These are phyloP conservation scores for Lachnum nothofagi DNA, from an alignment of 2,329 filamentous ascomycete species.

Conservation along the genomic window DNA sequence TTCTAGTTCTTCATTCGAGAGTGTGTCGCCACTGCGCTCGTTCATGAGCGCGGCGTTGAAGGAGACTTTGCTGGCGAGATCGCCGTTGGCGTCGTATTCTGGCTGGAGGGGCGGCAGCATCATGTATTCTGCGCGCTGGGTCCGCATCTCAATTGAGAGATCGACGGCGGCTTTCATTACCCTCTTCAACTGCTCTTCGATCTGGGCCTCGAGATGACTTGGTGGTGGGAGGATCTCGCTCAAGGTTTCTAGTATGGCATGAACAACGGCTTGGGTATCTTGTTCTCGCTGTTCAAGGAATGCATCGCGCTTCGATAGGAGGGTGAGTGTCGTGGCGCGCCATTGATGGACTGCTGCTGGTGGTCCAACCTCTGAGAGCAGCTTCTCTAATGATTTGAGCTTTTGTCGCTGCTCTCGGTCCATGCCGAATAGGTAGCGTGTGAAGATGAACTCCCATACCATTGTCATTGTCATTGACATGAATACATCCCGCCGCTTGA, in stretches of 20 bases:
- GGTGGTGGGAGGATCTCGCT: conserved; percentile 83
- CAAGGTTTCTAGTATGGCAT: conserved; percentile 81
- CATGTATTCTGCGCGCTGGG: conserved; percentile 92
- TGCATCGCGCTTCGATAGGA: conserved; percentile 73
- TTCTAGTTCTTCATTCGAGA: conserved; percentile 76
- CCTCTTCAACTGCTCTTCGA: conserved; percentile 77
- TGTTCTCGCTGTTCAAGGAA: conserved; percentile 78
- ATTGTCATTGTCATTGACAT: conserved; percentile 99
- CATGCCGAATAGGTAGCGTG: conserved; percentile 96
- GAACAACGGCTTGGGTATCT: conserved; percentile 92
- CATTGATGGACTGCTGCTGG: conserved; percentile 88
- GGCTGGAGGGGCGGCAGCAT: conserved; percentile 95
- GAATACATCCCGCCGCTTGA: conserved; percentile 86
- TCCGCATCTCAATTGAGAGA: conserved; percentile 94
- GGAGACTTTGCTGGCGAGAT: conserved; percentile 76
- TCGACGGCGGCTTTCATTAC: conserved; percentile 86
- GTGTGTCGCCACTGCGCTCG: conserved; percentile 67
- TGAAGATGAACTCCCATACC: conserved; percentile 99
- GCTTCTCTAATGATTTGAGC: conserved; percentile 91
- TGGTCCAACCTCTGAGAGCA: conserved; percentile 81
- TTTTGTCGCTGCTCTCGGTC: conserved; percentile 96
- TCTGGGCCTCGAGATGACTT: conserved; percentile 70
- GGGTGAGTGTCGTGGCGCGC: conserved; percentile 89
- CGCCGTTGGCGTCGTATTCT: conserved; percentile 89
- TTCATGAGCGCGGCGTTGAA: conserved; percentile 97